Conservation (phyloP, 2,329 filamentous ascomycete species). For the Aureobasidium vineae region DNA sequence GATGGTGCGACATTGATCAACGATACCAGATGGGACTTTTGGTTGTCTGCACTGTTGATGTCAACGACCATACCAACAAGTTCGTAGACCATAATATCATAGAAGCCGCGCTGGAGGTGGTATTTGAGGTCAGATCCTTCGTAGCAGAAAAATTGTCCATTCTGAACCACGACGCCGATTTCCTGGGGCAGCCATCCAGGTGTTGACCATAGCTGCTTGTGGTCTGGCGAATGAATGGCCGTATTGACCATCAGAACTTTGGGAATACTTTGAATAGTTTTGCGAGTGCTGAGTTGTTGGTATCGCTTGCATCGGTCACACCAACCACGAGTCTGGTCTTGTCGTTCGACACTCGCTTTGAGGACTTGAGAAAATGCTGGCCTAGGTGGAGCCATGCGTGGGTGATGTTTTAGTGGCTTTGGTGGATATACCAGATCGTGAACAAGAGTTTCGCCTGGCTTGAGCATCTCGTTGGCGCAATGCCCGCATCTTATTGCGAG, state of each 20-base stretch:
- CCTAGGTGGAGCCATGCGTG: constrained; percentile 45
- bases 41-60: constrained; percentile 79
- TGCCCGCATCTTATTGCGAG: constrained; percentile 78
- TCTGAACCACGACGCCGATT: constrained; percentile 86
- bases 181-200: constrained; percentile 91
- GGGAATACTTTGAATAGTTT: constrained; percentile 78
- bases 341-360: constrained; percentile 88
- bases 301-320: constrained; percentile 89
- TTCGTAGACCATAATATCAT: constrained; percentile 85
- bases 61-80: constrained; percentile 86
- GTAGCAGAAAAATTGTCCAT: constrained; percentile 91
- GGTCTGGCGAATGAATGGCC: constrained; percentile 69
- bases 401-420: constrained; percentile 46
- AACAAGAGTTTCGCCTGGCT: constrained; percentile 74
- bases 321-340: constrained; percentile 88
- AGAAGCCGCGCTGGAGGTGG: constrained; percentile 73
- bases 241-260: constrained; percentile 84
- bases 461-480: constrained; percentile 81
- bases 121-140: constrained; percentile 85
- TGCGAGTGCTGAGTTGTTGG: constrained; percentile 79
- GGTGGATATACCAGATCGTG: constrained; percentile 82
- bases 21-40: constrained; percentile 87
- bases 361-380: constrained; percentile 80
- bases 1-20: constrained; percentile 79
- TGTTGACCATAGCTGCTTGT: constrained; percentile 79